phyloP scores from a whole-genome alignment of 495 filamentous ascomycete species.

The Elasticomyces elasticus region DNA sequence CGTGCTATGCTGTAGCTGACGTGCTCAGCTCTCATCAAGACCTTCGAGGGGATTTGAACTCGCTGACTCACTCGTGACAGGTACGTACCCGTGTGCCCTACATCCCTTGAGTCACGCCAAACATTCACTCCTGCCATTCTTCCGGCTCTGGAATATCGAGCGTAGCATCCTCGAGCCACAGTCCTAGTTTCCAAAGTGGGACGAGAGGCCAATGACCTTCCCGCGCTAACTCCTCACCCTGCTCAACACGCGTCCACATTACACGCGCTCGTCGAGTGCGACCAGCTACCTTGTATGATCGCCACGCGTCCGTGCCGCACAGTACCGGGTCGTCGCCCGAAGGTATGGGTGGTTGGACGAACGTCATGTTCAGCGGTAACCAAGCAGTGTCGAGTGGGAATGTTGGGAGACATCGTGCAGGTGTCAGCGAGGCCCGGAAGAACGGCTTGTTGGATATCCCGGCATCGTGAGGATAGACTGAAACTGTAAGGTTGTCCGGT shows the following conservation, averaged over 20 bases:
- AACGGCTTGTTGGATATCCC: slow-evolving; percentile 28
- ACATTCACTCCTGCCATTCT: slow-evolving; percentile 5
- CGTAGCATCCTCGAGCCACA: slow-evolving; percentile 36
- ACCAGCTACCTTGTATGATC: not conserved
- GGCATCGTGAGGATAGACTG: slow-evolving; percentile 32
- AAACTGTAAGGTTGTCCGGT: slow-evolving; percentile 27
- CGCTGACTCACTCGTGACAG: not conserved
- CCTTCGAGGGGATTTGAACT: not conserved
- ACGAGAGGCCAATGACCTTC: slow-evolving; percentile 38
- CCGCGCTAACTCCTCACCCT: not conserved
- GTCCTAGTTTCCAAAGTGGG: slow-evolving; percentile 35
- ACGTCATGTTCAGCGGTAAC: slow-evolving; percentile 26
- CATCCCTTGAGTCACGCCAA: not conserved
- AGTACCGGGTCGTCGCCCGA: slow-evolving; percentile 15
- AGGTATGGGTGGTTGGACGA: slow-evolving; percentile 40
- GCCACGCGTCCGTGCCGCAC: slow-evolving; percentile 19
- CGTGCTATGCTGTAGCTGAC: not conserved
- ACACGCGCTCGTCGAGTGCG: not conserved
- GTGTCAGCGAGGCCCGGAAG: slow-evolving; percentile 37
- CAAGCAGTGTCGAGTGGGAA: slow-evolving; percentile 35
- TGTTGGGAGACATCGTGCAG: slow-evolving; percentile 33
- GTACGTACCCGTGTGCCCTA: not conserved
- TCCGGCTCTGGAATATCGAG: slow-evolving; percentile 27
- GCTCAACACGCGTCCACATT: not conserved
- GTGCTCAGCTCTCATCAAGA: not conserved